Evolutionary conservation across 176 grass and related monocot genomes (phyloP), one percentile per base, ranked within the genome.

Genomic region (Eragrostis curvula): DNA sequence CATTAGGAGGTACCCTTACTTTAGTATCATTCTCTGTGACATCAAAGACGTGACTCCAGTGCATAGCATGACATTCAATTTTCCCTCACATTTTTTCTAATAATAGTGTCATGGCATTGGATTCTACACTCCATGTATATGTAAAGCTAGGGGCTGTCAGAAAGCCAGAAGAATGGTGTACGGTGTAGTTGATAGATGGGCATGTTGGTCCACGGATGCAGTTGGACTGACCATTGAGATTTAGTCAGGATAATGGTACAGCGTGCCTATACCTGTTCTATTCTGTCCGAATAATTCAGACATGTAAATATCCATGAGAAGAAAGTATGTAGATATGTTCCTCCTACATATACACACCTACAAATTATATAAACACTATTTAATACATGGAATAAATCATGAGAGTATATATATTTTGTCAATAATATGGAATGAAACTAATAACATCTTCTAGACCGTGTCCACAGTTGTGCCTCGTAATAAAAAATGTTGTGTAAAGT

Each of bases 11-110:
- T 82, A 58, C 56, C 51, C 7, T 66, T 85, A 47, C 12, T 81
- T 66, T 85, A 2, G 49, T 56, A 57, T 67, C 57, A 85, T 72
- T 66, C 27, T 3, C 45, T 49, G 32, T 78, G 88, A 89, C 66
- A 78, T 82, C 58, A 81, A 60, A 81, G 78, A 81, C 49, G 72
- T 86, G 88, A 85, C 56, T 73, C n/a, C 66, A 78, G 66, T 66
- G 81, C 72, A 71, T 66, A 71, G 44, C 48, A 85, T 72, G 66
- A 49, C 83, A 89, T 65, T 89, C 57, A 58, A 57, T 72, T 86
- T 44, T 75, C 28, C 48, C 44, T 28, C 39, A 10, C 39, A 60
- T 73, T 81, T 74, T 55, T 6, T 58, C 9, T 1, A 74, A 67
- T 68, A 81, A 48, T 74, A 12, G 60, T 68, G 78, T 29, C 70